A percentile compares a stretch with the other conserved stretches of the same genome.
These are phyloP conservation scores for Avicennia marina DNA, from an alignment of 257 asterid species.

Conservation along the genomic window DNA sequence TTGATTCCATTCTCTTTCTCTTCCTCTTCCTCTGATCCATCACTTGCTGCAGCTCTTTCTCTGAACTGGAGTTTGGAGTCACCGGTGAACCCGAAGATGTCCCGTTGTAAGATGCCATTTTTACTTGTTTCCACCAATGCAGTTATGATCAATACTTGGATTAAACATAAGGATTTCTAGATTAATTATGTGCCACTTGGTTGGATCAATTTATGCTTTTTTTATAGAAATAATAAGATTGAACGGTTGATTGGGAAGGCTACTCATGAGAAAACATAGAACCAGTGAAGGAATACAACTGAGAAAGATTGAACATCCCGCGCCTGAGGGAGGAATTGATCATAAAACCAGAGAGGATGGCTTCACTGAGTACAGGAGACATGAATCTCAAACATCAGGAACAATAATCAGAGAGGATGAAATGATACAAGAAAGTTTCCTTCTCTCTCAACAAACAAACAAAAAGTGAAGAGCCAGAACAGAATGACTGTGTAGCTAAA, in stretches of 20 bases:
- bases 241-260: not conserved
- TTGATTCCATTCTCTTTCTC: slow-evolving; percentile 68
- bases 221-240: not conserved
- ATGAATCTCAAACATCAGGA: slow-evolving; percentile 39
- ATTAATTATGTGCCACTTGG: not conserved
- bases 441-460: not conserved
- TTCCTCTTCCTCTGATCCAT: slow-evolving; percentile 39
- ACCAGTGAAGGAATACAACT: slow-evolving; percentile 80
- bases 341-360: slow-evolving; percentile 46
- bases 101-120: slow-evolving; percentile 54
- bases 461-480: slow-evolving; percentile 2
- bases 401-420: not conserved
- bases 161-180: not conserved
- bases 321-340: slow-evolving; percentile 48
- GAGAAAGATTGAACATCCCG: slow-evolving; percentile 77
- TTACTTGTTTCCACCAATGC: not conserved
- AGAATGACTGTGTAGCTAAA: slow-evolving; percentile 7
- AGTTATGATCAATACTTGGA: not conserved
- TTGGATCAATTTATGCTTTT: not conserved
- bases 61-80: slow-evolving; percentile 38
- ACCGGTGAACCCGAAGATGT: slow-evolving; percentile 39
- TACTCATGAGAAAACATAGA: slow-evolving; percentile 58
- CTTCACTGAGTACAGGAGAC: slow-evolving; percentile 60
- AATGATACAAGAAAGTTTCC: not conserved
- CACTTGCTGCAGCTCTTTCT: slow-evolving; percentile 25